A percentile compares a stretch with the other conserved stretches of the same genome.
These are phyloP conservation scores for Nectriaceae sp. DNA, from an alignment of 2,329 filamentous ascomycete species.

Conservation along the genomic window DNA sequence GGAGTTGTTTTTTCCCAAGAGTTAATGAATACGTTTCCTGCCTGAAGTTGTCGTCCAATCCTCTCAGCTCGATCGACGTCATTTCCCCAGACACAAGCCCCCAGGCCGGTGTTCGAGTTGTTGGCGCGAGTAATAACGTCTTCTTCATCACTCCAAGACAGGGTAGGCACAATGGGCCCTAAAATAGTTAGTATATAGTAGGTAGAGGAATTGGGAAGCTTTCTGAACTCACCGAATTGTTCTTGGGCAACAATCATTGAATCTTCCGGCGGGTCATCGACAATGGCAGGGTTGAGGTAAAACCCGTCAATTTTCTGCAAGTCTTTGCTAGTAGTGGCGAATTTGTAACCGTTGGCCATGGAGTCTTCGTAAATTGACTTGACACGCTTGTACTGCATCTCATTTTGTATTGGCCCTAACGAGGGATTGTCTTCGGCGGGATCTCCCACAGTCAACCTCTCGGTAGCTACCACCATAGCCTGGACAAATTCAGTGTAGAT, in stretches of 20 bases:
- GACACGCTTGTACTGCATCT: conserved; percentile 62
- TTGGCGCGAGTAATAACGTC: conserved; percentile 62
- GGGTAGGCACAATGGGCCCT: conserved; percentile 65
- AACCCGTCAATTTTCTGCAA: conserved; percentile 47
- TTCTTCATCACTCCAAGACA: conserved; percentile 62
- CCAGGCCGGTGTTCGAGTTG: conserved; percentile 53
- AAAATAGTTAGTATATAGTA: no score
- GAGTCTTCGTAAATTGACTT: conserved; percentile 50
- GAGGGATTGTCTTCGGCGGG: conserved; percentile 31
- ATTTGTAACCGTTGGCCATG: conserved; percentile 42
- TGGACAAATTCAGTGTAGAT: conserved; percentile 60
- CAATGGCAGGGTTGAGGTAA: conserved; percentile 59
- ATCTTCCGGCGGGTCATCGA: conserved; percentile 59
- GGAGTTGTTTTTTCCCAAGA: conserved; percentile 49
- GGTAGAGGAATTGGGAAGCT: no score
- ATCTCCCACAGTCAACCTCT: conserved; percentile 52
- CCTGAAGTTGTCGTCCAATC: conserved; percentile 55
- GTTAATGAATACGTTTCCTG: conserved; percentile 63
- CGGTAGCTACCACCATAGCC: conserved; percentile 34
- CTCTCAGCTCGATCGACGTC: conserved; percentile 51
- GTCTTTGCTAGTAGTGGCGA: conserved; percentile 42
- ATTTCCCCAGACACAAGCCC: conserved; percentile 57
- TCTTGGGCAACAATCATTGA: conserved; percentile 59
- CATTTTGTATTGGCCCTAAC: conserved; percentile 64
- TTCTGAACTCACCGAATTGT: no score